phyloP scores from a whole-genome alignment of 192 early-diverging fungal species.

The Mortierella antarctica region DNA sequence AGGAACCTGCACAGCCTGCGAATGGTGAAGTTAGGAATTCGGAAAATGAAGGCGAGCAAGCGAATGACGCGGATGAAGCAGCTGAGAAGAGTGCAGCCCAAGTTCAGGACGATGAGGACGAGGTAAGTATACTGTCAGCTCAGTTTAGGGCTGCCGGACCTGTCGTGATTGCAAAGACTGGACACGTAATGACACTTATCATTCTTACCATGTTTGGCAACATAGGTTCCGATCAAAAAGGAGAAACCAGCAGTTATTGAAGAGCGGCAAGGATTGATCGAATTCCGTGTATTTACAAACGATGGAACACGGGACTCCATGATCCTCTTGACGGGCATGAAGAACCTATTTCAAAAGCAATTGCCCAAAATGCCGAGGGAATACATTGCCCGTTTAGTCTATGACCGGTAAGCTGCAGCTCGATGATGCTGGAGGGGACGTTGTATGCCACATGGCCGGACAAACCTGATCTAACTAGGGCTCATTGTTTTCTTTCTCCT shows the following conservation, averaged over 20 bases:
- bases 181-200: too few species aligned
- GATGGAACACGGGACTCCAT: slow-evolving; percentile 84
- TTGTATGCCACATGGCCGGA: neutral
- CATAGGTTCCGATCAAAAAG: slow-evolving; percentile 51
- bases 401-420: slow-evolving; percentile 74
- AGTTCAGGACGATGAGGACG: slow-evolving; percentile 50
- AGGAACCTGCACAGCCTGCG: slow-evolving; percentile 10
- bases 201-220: neutral
- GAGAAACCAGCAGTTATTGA: slow-evolving; percentile 74
- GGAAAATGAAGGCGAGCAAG: slow-evolving; percentile 11
- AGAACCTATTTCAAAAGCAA: slow-evolving; percentile 97
- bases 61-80: slow-evolving; percentile 27
- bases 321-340: slow-evolving; percentile 91
- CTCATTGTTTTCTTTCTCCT: neutral
- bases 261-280: slow-evolving; percentile 72
- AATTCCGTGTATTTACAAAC: slow-evolving; percentile 82
- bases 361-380: slow-evolving; percentile 99
- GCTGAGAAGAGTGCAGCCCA: slow-evolving; percentile 39
- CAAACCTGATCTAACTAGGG: neutral
- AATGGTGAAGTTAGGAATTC: slow-evolving; percentile 11
- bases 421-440: neutral
- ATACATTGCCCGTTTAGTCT: slow-evolving; percentile 96
- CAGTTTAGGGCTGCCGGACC: neutral
- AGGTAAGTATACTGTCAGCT: slow-evolving; percentile 10
- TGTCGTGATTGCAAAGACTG: neutral